Percentiles rank a stretch among this genome's conserved stretches.
These are phyloP conservation scores for Moniliella sp. DNA, from an alignment of 1,284 basidiomycete genomes.

Conservation along the genomic window DNA sequence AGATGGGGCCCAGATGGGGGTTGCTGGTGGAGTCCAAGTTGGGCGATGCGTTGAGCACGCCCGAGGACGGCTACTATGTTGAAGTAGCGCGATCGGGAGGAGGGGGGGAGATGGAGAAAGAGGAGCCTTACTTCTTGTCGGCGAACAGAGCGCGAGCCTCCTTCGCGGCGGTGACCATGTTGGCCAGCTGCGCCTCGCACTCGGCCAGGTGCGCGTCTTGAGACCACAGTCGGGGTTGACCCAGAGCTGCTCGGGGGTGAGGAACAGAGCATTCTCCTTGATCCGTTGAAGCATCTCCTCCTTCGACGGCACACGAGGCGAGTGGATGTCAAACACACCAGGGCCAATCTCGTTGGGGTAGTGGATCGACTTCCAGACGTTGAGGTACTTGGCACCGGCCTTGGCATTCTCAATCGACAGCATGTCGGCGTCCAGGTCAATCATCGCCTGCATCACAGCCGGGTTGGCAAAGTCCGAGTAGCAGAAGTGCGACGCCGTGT, in stretches of 20 bases:
- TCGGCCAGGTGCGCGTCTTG: slow-evolving; percentile 34
- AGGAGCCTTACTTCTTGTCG: too few relatives aligned
- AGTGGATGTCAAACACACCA: slow-evolving; percentile 91
- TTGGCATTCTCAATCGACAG: slow-evolving; percentile 79
- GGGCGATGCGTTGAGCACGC: too few relatives aligned
- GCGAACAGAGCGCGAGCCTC: too few relatives aligned
- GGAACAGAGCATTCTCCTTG: slow-evolving; percentile 44
- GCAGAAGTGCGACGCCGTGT: slow-evolving; percentile 33
- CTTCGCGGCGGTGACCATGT: too few relatives aligned
- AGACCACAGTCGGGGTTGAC: slow-evolving; percentile 66
- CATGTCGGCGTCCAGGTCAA: slow-evolving; percentile 91
- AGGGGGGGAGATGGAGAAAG: too few relatives aligned
- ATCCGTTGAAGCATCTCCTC: slow-evolving; percentile 90
- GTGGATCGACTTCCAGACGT: slow-evolving; percentile 79
- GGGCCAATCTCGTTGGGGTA: slow-evolving; percentile 96
- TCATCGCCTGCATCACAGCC: slow-evolving; percentile 94
- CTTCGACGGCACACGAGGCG: slow-evolving; percentile 73
- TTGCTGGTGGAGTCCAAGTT: too few relatives aligned
- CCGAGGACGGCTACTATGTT: too few relatives aligned
- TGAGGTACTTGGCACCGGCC: slow-evolving; percentile 53
- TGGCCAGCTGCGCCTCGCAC: slow-evolving; percentile 48
- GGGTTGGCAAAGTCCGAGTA: too few relatives aligned
- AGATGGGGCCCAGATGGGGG: too few relatives aligned
- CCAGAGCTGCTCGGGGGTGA: slow-evolving; percentile 39
- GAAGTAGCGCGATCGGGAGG: too few relatives aligned